Evolutionary conservation across 2,329 filamentous ascomycete genomes (phyloP).

Genomic region (Fusarium illudens): DNA sequence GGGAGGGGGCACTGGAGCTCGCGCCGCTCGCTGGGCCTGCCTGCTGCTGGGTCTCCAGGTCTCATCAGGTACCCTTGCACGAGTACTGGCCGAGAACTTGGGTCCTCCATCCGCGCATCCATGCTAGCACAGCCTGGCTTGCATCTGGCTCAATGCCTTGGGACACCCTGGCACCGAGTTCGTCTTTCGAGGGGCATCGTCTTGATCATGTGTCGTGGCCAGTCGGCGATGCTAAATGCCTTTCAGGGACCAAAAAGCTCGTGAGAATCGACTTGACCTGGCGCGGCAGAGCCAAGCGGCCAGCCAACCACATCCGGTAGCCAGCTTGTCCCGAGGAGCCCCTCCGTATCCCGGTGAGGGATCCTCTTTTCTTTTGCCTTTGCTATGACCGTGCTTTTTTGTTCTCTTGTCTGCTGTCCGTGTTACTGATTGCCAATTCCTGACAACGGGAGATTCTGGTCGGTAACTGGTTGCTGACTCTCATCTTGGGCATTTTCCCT

Average conservation of each 20-base stretch:
- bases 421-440: slow-evolving; percentile 13
- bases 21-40: background rate
- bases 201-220: slow-evolving; percentile 3
- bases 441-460: slow-evolving; percentile 2
- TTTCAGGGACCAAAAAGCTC: slow-evolving; percentile 23
- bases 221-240: slow-evolving; percentile 1
- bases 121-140: slow-evolving; percentile 8
- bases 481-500: slow-evolving; percentile 12
- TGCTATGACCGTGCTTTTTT: slow-evolving; percentile 17
- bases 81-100: slow-evolving; percentile 15
- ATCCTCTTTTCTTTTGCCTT: slow-evolving; percentile 8
- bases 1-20: slow-evolving; percentile 9
- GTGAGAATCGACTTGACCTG: slow-evolving; percentile 1
- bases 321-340: slow-evolving; percentile 8
- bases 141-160: background rate
- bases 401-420: slow-evolving; percentile 7
- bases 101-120: slow-evolving; percentile 20
- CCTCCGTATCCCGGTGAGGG: slow-evolving; percentile 21
- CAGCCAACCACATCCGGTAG: slow-evolving; percentile 22
- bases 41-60: slow-evolving; percentile 5
- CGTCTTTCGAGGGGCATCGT: background rate
- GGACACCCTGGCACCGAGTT: background rate
- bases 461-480: slow-evolving; percentile 19
- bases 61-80: slow-evolving; percentile 20
- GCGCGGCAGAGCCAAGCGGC: slow-evolving; percentile 8